These are phyloP conservation scores for Collybia sordida DNA, from an alignment of 768 basidiomycete species.

Conservation along the genomic window DNA sequence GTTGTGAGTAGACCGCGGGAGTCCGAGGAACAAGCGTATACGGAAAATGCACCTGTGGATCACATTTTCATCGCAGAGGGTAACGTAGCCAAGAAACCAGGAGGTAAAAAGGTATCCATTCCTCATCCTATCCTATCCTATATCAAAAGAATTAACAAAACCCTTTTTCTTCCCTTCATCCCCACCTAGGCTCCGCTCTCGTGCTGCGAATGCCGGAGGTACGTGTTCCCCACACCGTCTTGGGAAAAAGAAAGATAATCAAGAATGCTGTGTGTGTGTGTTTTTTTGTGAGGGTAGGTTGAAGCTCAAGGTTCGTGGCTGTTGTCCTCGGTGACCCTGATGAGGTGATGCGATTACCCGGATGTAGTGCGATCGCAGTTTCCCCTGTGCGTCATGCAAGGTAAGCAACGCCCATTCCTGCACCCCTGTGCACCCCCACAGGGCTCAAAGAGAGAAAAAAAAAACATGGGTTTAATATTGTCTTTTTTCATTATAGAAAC, in stretches of 20 bases:
- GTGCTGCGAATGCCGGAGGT: constrained; percentile 65
- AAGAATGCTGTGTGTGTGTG: constrained; percentile 2
- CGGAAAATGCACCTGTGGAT: constrained; percentile 35
- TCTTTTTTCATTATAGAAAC: constrained; percentile 39
- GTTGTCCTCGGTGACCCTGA: constrained; percentile 11
- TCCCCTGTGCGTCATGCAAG: constrained; percentile 49
- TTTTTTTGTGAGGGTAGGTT: constrained; percentile 39
- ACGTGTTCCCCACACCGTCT: too few species aligned
- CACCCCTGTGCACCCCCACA: background rate
- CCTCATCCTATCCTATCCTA: too few species aligned
- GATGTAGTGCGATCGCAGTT: constrained; percentile 48
- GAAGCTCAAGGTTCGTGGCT: constrained; percentile 52
- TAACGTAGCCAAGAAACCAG: constrained; percentile 41
- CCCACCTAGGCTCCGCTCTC: constrained; percentile 58
- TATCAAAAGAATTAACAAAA: too few species aligned
- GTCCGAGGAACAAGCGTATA: constrained; percentile 24
- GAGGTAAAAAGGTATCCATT: constrained; percentile 50
- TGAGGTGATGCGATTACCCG: constrained; percentile 3
- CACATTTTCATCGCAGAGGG: constrained; percentile 54
- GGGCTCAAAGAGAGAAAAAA: too few species aligned
- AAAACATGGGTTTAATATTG: background rate
- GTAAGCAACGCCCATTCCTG: constrained; percentile 11
- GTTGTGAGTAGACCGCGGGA: constrained; percentile 13
- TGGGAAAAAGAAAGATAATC: too few species aligned
- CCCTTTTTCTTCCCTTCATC: too few species aligned